Conservation (phyloP, 345 rosid species). For the Schrenkiella parvula region DNA sequence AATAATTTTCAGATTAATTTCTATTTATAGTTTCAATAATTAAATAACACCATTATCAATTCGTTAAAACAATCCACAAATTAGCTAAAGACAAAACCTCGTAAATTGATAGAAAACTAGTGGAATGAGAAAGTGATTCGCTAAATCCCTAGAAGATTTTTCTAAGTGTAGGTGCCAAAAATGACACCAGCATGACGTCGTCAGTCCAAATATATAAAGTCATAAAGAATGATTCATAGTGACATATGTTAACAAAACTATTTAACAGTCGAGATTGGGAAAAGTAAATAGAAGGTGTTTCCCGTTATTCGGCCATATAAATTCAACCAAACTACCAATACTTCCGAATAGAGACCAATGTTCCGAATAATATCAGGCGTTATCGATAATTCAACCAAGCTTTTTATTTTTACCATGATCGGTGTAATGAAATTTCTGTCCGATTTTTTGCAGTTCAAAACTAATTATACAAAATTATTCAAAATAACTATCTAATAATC, state of each 20-base stretch:
- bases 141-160: conserved; percentile 19
- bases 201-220: not conserved
- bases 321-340: too few relatives aligned
- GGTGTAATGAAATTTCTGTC: too few relatives aligned
- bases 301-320: too few relatives aligned
- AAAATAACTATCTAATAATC: too few relatives aligned
- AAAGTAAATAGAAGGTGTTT: not conserved
- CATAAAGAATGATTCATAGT: not conserved
- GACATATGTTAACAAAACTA: not conserved
- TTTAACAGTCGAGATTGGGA: not conserved
- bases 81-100: not conserved
- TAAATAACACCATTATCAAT: not conserved
- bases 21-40: not conserved
- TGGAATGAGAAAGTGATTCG: conserved; percentile 20
- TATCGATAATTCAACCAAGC: too few relatives aligned
- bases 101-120: conserved; percentile 10
- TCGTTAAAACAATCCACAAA: not conserved
- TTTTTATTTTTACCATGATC: too few relatives aligned
- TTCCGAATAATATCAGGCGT: too few relatives aligned
- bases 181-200: conserved; percentile 25
- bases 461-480: too few relatives aligned
- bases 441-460: too few relatives aligned
- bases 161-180: conserved; percentile 6
- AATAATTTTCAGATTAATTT: not conserved
- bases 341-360: too few relatives aligned